These are phyloP conservation scores for Rhipidocladum racemiflorum DNA, from an alignment of 176 grass and related monocot genomes.

Conservation along the genomic window DNA sequence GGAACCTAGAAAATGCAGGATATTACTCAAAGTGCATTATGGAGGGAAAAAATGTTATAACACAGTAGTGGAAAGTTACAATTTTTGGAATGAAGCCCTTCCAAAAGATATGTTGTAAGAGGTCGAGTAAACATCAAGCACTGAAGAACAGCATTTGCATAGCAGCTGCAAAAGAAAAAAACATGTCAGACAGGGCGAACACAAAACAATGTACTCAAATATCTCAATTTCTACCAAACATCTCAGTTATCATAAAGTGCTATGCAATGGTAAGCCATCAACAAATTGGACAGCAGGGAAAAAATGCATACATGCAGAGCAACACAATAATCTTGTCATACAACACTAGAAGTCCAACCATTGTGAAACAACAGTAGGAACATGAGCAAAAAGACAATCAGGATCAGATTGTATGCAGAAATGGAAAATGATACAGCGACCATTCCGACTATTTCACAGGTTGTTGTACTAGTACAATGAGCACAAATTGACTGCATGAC, in stretches of 20 bases:
- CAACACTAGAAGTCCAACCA: background rate
- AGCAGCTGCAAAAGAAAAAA: constrained; percentile 65
- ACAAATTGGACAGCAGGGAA: background rate
- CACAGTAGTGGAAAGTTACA: constrained; percentile 49
- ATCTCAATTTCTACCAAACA: constrained; percentile 21
- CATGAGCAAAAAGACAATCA: constrained; percentile 31
- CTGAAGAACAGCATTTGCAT: constrained; percentile 94
- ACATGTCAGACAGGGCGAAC: constrained; percentile 18
- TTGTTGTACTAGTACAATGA: background rate
- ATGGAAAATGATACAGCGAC: background rate
- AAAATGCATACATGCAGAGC: background rate
- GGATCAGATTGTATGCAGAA: constrained; percentile 34
- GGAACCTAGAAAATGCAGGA: constrained; percentile 44
- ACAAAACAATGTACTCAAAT: constrained; percentile 15
- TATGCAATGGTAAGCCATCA: background rate
- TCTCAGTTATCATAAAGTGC: background rate
- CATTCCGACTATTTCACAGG: background rate
- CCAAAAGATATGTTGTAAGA: constrained; percentile 74
- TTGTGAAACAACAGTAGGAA: constrained; percentile 41
- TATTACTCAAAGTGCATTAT: constrained; percentile 1
- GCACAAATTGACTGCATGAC: background rate
- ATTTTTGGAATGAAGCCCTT: constrained; percentile 77
- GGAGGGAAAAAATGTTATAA: background rate
- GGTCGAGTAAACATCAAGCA: constrained; percentile 93
- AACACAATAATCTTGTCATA: background rate